These are phyloP conservation scores for Aspergillus conjunctus DNA, from an alignment of 495 filamentous ascomycete genomes.

Conservation along the genomic window DNA sequence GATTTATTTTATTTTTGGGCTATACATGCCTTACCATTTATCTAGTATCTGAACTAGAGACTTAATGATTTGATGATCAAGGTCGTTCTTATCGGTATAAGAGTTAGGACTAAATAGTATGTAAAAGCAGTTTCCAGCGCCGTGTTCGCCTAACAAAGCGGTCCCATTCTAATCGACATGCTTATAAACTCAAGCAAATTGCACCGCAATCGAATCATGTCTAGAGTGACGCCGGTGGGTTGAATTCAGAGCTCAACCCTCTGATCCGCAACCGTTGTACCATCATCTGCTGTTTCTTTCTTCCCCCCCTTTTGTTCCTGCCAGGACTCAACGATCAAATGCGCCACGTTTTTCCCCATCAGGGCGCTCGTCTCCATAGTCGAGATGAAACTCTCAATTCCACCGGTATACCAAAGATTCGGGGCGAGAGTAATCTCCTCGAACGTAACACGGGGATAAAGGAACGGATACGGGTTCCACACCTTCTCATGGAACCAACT, in stretches of 20 bases:
- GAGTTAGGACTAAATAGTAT: too few species aligned
- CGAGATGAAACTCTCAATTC: conserved; percentile 91
- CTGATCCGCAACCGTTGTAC: conserved; percentile 8
- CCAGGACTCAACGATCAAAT: conserved; percentile 70
- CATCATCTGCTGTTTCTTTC: conserved; percentile 9
- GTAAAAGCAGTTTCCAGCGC: too few species aligned
- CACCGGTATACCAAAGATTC: conserved; percentile 83
- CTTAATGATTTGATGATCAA: conserved; percentile 26
- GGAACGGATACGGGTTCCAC: conserved; percentile 85
- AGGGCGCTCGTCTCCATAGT: conserved; percentile 98
- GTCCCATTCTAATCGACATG: too few species aligned
- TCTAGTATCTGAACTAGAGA: conserved; percentile 6
- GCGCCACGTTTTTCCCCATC: conserved; percentile 94
- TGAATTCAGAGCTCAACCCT: conserved; percentile 22
- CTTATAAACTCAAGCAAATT: too few species aligned
- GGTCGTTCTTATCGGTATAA: background rate
- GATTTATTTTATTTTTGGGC: conserved; percentile 1
- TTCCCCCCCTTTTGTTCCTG: conserved; percentile 23
- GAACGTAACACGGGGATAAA: conserved; percentile 82
- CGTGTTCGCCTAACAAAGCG: too few species aligned
- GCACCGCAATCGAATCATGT: too few species aligned
- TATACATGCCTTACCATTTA: background rate
- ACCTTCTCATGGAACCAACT: conserved; percentile 76
- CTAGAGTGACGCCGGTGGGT: too few species aligned
- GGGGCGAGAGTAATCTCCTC: conserved; percentile 71